These are phyloP conservation scores for Coemansia sp. DNA, from an alignment of 192 early-diverging fungal species.

Conservation along the genomic window DNA sequence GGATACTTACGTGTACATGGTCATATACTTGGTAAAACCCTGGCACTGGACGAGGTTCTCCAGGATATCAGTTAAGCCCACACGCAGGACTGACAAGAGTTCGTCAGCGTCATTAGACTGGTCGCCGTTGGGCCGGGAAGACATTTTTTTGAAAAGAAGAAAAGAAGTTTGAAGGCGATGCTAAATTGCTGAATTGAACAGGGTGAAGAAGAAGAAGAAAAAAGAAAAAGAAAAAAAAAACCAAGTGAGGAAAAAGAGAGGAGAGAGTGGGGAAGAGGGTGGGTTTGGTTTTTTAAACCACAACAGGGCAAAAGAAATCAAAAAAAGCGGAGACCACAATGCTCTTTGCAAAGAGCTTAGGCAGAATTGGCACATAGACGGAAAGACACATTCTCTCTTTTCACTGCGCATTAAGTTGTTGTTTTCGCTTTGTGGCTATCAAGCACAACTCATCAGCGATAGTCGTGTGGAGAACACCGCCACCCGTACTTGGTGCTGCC, in stretches of 20 bases:
- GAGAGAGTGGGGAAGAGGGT: neutral
- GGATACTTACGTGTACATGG: constrained; percentile 64
- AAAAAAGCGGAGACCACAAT: neutral
- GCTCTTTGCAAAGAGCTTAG: neutral
- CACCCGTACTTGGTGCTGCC: neutral
- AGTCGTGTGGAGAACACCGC: neutral
- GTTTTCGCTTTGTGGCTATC: neutral
- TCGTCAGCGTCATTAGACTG: constrained; percentile 41
- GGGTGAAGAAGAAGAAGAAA: neutral
- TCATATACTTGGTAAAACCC: constrained; percentile 72
- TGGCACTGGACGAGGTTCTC: constrained; percentile 72
- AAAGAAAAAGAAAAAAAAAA: neutral
- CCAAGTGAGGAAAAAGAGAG: neutral
- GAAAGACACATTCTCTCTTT: neutral
- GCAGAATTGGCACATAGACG: neutral
- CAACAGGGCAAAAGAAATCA: neutral
- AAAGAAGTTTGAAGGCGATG: neutral
- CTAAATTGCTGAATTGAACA: neutral
- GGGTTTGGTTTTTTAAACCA: no score
- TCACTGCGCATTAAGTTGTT: neutral
- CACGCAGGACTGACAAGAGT: constrained; percentile 76
- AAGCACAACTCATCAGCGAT: constrained; percentile 6
- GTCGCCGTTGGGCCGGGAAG: constrained; percentile 6
- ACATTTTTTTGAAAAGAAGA: neutral
- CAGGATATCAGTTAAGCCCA: constrained; percentile 81